Evolutionary conservation across 257 asterid genomes (phyloP).

Genomic region (Nyctanthes arbortristis): DNA sequence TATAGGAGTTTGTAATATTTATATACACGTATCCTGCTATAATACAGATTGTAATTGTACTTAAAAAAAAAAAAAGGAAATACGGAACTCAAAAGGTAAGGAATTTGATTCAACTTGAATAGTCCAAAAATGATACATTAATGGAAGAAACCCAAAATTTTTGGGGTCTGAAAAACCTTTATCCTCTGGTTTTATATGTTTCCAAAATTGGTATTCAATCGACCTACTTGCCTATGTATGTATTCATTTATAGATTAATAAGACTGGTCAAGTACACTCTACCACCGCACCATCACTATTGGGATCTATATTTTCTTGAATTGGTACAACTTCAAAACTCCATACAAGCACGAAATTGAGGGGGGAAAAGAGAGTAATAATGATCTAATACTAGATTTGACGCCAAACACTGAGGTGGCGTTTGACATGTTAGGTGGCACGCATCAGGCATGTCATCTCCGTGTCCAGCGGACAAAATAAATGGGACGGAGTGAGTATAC

Average conservation of each 20-base stretch:
- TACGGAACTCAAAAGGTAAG: fast-evolving
- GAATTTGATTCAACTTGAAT: neutral
- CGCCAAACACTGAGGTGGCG: too few species aligned
- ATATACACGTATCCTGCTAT: too few species aligned
- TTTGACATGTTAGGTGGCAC: too few species aligned
- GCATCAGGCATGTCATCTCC: too few species aligned
- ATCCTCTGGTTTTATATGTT: neutral
- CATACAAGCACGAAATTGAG: neutral
- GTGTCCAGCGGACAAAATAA: too few species aligned
- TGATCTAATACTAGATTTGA: too few species aligned
- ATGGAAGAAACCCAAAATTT: neutral
- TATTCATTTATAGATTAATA: neutral
- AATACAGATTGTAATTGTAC: too few species aligned
- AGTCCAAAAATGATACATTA: neutral
- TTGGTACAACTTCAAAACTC: neutral
- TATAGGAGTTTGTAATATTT: too few species aligned
- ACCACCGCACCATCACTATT: neutral
- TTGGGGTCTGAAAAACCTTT: neutral
- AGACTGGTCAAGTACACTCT: neutral
- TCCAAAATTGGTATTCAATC: neutral
- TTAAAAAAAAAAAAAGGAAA: too few species aligned
- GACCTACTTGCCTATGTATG: neutral
- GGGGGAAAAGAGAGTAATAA: too few species aligned
- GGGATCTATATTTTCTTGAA: neutral
- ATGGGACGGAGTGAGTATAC: too few species aligned